These are phyloP conservation scores for Piloderma croceum DNA, from an alignment of 768 basidiomycete genomes.

Conservation along the genomic window DNA sequence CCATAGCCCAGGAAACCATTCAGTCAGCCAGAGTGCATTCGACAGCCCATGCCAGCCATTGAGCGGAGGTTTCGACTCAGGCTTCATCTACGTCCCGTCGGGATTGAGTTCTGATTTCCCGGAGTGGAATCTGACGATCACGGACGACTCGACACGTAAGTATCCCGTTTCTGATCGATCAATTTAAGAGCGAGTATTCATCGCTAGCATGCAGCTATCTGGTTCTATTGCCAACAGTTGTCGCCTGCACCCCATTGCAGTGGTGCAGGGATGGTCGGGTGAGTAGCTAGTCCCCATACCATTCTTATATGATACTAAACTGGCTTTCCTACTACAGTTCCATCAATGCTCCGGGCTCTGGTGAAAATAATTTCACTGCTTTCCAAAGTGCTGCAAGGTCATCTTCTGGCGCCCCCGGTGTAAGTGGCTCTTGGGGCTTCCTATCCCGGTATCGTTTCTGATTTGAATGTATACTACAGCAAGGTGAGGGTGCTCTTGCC, in stretches of 20 bases:
- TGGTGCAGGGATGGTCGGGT: conserved; percentile 30
- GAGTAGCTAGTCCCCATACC: neutral
- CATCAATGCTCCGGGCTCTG: conserved; percentile 45
- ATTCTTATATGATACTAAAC: neutral
- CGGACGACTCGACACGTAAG: conserved; percentile 41
- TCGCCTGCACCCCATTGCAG: conserved; percentile 37
- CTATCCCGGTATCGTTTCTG: too few relatives aligned
- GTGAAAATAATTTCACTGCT: conserved; percentile 33
- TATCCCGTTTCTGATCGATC: neutral
- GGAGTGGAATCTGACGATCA: conserved; percentile 47
- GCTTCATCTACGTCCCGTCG: conserved; percentile 38
- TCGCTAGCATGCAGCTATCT: conserved; percentile 33
- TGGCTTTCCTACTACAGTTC: conserved; percentile 25
- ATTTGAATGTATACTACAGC: too few relatives aligned
- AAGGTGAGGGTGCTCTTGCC: too few relatives aligned
- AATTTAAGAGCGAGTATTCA: conserved; percentile 1
- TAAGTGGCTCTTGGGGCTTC: too few relatives aligned
- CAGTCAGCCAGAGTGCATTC: conserved; percentile 48
- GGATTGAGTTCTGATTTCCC: conserved; percentile 25
- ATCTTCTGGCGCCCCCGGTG: conserved; percentile 26
- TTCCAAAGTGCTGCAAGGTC: conserved; percentile 31
- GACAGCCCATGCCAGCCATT: conserved; percentile 39
- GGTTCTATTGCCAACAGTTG: conserved; percentile 56
- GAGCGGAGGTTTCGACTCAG: conserved; percentile 50
- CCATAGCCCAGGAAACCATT: conserved; percentile 46